Evolutionary conservation across 1,284 basidiomycete species (phyloP), one percentile per base, ranked within the genome.

Genomic region (Dichomitus squalens): DNA sequence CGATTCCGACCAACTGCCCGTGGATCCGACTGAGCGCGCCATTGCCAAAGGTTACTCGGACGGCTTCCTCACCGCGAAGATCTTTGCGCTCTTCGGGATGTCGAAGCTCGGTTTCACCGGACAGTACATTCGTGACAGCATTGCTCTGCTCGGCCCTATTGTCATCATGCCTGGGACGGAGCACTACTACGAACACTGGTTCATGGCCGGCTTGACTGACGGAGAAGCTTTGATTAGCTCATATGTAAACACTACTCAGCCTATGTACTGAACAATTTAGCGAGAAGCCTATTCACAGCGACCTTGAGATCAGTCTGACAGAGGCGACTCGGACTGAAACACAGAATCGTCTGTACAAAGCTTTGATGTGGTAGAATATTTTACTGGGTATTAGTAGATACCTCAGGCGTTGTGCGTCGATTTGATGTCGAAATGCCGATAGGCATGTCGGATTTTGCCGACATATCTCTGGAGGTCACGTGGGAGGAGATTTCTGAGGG

Each of bases 21-120:
- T 57, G 52, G 64, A 58, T 52, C 46, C 57, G 50, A 61, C 52
- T 23, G 63, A 66, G 54, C 66, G 64, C 48, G 66, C 66, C 54
- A 74, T 70, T 51, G 63, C 73, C 3, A 72, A 75, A 53, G 88
- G 88, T 3, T 89, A 87, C 68, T 75, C 75, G 11, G 85, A 90
- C 63, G 89, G 90, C 1, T 84, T 82, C 66, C 70, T 77, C 16
- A 83, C 86, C 0, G 85, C 85, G 4, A 81, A 80, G 66, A 76
- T 79, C 14, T 90, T 92, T 67, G 85, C 85, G 3, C 70, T 75
- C 27, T 73, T 79, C 52, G 76, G 76, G 33, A 75, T 77, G 64
- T 88, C 86, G 25, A 81, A 79, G 63, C 77, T 92, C 0, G 88
- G 88, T 2, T 91, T 90, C 69, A 72, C 71, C 9, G 80, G 77